Conservation (phyloP, 352 stramenopile species). For the Globisporangium paddicum region DNA sequence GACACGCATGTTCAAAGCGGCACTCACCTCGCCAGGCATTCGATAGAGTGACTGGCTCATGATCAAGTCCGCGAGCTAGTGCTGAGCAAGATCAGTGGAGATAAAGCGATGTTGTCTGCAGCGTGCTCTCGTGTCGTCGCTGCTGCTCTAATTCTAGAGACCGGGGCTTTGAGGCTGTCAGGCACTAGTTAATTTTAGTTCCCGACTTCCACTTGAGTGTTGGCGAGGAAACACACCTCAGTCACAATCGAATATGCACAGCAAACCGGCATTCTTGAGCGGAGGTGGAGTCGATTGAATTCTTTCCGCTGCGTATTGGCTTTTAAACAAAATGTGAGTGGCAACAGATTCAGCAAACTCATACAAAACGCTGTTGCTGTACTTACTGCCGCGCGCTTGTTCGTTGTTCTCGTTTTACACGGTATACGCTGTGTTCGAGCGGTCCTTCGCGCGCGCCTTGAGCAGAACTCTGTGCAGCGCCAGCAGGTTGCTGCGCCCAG, state of each 20-base stretch:
- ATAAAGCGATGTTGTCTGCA: too few species aligned
- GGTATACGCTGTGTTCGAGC: conserved; percentile 17
- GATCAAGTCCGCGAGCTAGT: not conserved
- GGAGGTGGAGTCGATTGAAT: not conserved
- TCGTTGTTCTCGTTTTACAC: conserved; percentile 8
- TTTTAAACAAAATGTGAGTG: not conserved
- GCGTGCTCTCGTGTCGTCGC: too few species aligned
- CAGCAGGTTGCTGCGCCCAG: conserved; percentile 36
- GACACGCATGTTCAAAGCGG: not conserved
- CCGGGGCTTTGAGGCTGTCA: not conserved
- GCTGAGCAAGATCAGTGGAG: not conserved
- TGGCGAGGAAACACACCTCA: too few species aligned
- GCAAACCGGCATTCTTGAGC: not conserved
- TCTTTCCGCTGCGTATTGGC: not conserved
- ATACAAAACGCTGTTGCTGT: not conserved
- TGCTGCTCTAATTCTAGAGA: not conserved
- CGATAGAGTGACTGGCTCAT: conserved; percentile 14
- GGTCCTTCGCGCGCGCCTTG: conserved; percentile 42
- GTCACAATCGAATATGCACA: not conserved
- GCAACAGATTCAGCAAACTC: not conserved
- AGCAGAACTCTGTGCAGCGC: conserved; percentile 47
- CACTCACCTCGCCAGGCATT: conserved; percentile 7
- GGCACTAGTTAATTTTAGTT: not conserved
- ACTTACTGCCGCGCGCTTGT: not conserved
- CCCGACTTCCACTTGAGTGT: not conserved